Evolutionary conservation across 306 rosid genomes (phyloP), one percentile per base, ranked within the genome.

Genomic region (Lathyrus tuberosus): DNA sequence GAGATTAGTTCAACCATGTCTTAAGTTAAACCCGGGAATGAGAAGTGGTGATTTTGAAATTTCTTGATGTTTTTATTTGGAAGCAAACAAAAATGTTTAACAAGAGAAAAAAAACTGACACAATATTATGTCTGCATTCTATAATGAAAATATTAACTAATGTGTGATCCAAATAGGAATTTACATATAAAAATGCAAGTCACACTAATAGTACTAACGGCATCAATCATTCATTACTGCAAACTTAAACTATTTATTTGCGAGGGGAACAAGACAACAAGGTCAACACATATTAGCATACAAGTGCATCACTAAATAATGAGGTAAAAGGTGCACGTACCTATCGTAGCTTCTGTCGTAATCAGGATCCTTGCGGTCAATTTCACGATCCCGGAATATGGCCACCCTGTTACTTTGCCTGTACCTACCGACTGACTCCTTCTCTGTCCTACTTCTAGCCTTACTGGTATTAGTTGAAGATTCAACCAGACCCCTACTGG

Each of bases 321-420:
- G 69, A 30, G 17, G 61, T 17, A 60, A 46, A 15, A 38, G 38
- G 59, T 22, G 42, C 8, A 11, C 64, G 52, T 78, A 94, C 98
- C 98, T 86, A 26, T 91, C 99, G 65, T 94, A 94, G 72, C 47
- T 94, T 84, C 99, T 75, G 82, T 94, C 89, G 75, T 87, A 94
- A 82, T 94, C 99, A 47, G 98, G 99, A 84, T 94, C 99, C 81
- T 88, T 88, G 80, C 92, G 87, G 24, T 94, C 99, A 77, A 86
- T 70, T 63, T 94, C 97, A 28, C 92, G 96, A 70, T 94, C 99
- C 51, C 99, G 84, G 71, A 94, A 91, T 79, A 94, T 91, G 70
- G 99, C 99, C 78, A 94, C 96, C 81, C 86, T 88, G 81, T 72
- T 93, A 81, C 79, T 83, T 67, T 87, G 95, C 80, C 33, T 88